phyloP scores from a whole-genome alignment of 768 basidiomycete genomes.

The Tricholoma furcatifolium region DNA sequence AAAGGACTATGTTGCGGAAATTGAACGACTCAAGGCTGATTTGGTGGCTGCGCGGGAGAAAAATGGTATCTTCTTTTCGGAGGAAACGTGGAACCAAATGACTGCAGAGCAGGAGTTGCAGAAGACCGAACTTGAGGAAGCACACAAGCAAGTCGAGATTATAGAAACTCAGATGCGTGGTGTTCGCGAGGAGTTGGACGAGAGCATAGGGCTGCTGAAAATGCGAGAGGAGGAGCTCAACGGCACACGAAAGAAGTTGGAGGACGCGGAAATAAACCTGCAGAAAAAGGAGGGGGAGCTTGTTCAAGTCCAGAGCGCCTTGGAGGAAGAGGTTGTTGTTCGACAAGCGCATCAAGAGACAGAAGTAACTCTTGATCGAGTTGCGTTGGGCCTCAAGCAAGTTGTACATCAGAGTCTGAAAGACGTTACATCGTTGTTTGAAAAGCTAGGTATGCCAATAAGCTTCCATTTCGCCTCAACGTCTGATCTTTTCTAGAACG shows the following conservation, averaged over 20 bases:
- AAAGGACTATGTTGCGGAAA: constrained; percentile 92
- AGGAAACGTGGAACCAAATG: constrained; percentile 88
- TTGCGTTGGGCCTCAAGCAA: constrained; percentile 68
- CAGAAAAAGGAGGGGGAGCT: constrained; percentile 57
- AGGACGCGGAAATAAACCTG: constrained; percentile 51
- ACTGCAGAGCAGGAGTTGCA: constrained; percentile 71
- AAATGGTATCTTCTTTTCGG: constrained; percentile 92
- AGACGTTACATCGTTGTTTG: constrained; percentile 71
- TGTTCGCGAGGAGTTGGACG: constrained; percentile 88
- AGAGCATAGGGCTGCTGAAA: constrained; percentile 76
- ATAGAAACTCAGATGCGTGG: constrained; percentile 79
- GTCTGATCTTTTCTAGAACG: constrained; percentile 51
- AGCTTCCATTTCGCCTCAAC: constrained; percentile 7
- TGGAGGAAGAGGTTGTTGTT: constrained; percentile 81
- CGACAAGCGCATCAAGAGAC: constrained; percentile 75
- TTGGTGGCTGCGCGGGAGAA: constrained; percentile 90
- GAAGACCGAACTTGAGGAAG: constrained; percentile 78
- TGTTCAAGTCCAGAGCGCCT: constrained; percentile 48
- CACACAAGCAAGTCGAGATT: constrained; percentile 78
- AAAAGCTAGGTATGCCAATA: constrained; percentile 70
- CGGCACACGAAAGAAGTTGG: constrained; percentile 54
- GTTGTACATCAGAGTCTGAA: constrained; percentile 65
- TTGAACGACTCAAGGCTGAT: constrained; percentile 89
- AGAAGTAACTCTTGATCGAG: constrained; percentile 66
- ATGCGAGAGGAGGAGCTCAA: constrained; percentile 76